These are phyloP conservation scores for Mimosa bimucronata DNA, from an alignment of 306 rosid species.

Conservation along the genomic window DNA sequence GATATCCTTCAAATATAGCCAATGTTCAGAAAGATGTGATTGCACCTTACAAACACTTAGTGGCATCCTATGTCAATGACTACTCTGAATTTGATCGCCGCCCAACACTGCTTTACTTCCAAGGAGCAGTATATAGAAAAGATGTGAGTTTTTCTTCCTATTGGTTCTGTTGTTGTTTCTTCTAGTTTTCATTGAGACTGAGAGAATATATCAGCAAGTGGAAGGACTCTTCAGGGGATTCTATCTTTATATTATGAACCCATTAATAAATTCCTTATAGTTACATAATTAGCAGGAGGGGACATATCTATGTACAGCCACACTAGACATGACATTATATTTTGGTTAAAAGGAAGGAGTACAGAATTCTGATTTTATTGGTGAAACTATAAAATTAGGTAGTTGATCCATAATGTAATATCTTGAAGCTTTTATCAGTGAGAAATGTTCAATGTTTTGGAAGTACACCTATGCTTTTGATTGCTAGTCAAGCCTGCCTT, in stretches of 20 bases:
- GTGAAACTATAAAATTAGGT: background rate
- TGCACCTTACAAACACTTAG: slow-evolving; percentile 81
- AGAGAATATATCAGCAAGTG: background rate
- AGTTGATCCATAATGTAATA: background rate
- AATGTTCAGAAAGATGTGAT: slow-evolving; percentile 82
- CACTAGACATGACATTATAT: background rate
- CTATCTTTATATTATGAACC: background rate
- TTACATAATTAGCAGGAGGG: background rate
- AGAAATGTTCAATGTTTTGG: background rate
- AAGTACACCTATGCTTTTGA: background rate
- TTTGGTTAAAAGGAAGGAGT: background rate
- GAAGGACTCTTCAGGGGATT: too few relatives aligned
- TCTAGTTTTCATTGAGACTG: background rate
- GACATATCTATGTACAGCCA: background rate
- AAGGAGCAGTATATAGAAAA: slow-evolving; percentile 86
- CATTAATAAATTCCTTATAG: background rate
- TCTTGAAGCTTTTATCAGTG: background rate
- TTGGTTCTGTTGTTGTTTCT: slow-evolving; percentile 26
- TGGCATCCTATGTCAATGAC: slow-evolving; percentile 55
- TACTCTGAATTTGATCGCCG: slow-evolving; percentile 62
- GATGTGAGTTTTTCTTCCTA: slow-evolving; percentile 62
- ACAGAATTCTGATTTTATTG: background rate
- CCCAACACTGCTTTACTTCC: slow-evolving; percentile 69
- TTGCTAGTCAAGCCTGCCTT: background rate
- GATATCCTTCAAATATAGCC: slow-evolving; percentile 78